Evolutionary conservation across 805 yeast genomes (phyloP), one percentile per base, ranked within the genome.

Genomic region (Saccharomyces mikatae): DNA sequence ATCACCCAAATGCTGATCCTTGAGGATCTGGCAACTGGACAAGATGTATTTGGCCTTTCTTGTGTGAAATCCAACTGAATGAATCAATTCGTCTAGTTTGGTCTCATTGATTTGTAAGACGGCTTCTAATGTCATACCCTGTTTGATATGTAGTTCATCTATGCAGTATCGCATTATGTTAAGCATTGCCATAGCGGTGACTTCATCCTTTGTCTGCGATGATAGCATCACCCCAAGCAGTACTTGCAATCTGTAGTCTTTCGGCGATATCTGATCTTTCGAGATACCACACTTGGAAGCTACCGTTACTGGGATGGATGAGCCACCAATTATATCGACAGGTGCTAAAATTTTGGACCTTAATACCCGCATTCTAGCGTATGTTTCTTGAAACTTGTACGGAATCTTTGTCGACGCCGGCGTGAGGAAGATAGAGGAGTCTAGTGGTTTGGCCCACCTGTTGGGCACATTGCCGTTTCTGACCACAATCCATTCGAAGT

Each of bases 191-290:
- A 77, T 79, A 52, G 77, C 86, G 57, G 89, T 91, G 49, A 84
- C 81, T 66, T 89, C 96, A 68, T 91, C 98, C 65, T 87, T 90
- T 1, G 98, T 91, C 61, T 91, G 97, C 0, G 97, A 80, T 9
- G 96, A 87, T 29, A 91, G 79, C 91, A 91, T 87, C 52, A 91
- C 75, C 3, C 96, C 83, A 0, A 90, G 76, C 36, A 91, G 74
- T 36, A 88, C 74, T 68, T 90, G 97, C 63, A 84, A 85, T 50
- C 97, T 75, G 62, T 73, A 76, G 17, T 73, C 71, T 52, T 64
- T 63, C 0, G 74, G 73, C 9, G 65, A 58, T 2, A 73, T 61
- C 13, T 65, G 61, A 22, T 62, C 54, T 46, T 50, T 60, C n/a
- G 54, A 49, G 27, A 62, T 62, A 41, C 66, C 69, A 52, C 65